Evolutionary conservation across 2,329 filamentous ascomycete species (phyloP).

Genomic region (Hypoxylon sp.): DNA sequence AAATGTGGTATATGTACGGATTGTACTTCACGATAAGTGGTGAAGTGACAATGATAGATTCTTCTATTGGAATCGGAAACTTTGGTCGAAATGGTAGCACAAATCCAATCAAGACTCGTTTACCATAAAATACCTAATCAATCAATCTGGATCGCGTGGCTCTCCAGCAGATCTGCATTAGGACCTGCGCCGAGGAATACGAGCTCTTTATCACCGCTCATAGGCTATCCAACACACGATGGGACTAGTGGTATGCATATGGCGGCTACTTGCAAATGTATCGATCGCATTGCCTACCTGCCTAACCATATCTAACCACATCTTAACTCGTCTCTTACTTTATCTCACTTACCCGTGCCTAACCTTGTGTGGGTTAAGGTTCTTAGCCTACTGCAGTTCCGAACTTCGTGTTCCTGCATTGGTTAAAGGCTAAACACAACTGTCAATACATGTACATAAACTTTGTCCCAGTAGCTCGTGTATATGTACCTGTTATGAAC

Average conservation of each 20-base stretch:
- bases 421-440: constrained; percentile 25
- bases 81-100: constrained; percentile 12
- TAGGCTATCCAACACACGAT: constrained; percentile 29
- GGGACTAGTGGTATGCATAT: constrained; percentile 32
- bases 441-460: too few relatives aligned
- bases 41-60: constrained; percentile 8
- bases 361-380: constrained; percentile 30
- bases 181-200: constrained; percentile 39
- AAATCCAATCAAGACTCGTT: constrained; percentile 14
- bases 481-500: neutral
- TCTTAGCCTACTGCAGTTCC: constrained; percentile 26
- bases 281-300: constrained; percentile 3
- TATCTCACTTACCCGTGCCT: constrained; percentile 27
- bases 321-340: neutral
- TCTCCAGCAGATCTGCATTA: constrained; percentile 28
- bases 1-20: neutral
- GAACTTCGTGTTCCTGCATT: constrained; percentile 45
- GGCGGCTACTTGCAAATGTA: constrained; percentile 26
- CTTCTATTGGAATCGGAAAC: constrained; percentile 5
- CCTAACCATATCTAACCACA: neutral
- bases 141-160: constrained; percentile 42
- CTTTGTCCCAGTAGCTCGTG: neutral
- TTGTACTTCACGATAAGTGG: neutral
- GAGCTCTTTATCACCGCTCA: constrained; percentile 30
- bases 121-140: constrained; percentile 30